Evolutionary conservation across 805 yeast species (phyloP).

Genomic region (Spencermartinsiella europaea): DNA sequence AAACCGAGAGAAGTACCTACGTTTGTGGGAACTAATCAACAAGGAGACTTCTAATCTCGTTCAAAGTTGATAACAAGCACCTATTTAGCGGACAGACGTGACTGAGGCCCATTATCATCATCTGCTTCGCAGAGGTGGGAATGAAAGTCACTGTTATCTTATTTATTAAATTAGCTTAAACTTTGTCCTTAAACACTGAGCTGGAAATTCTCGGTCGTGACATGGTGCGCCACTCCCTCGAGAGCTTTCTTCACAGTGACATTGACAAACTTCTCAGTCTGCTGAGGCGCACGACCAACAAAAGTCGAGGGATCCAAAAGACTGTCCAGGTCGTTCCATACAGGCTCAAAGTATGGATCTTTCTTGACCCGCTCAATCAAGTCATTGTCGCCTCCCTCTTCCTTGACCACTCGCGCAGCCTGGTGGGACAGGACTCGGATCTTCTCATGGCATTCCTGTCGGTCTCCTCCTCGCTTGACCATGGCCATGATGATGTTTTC

Average conservation of each 20-base stretch:
- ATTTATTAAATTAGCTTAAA: too few species aligned
- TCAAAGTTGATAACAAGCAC: too few species aligned
- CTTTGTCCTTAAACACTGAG: conserved; percentile 68
- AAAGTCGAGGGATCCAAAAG: conserved; percentile 90
- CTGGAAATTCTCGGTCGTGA: conserved; percentile 66
- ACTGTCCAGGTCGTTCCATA: conserved; percentile 74
- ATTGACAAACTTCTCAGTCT: conserved; percentile 86
- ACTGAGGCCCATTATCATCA: too few species aligned
- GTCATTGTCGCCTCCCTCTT: conserved; percentile 98
- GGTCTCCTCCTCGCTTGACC: conserved; percentile 96
- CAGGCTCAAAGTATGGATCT: conserved; percentile 80
- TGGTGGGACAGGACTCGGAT: conserved; percentile 95
- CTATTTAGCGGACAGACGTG: too few species aligned
- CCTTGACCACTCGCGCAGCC: conserved; percentile 96
- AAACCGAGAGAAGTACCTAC: neutral
- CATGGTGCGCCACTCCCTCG: conserved; percentile 52
- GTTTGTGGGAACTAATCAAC: conserved; percentile 1
- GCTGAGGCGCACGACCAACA: conserved; percentile 98
- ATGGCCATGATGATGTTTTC: conserved; percentile 99
- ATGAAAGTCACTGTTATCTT: too few species aligned
- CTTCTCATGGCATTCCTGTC: conserved; percentile 98
- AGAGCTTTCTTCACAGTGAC: conserved; percentile 82
- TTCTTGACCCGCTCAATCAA: conserved; percentile 79
- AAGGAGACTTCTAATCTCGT: neutral
- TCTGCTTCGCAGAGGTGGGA: too few species aligned